Evolutionary conservation across 2,329 filamentous ascomycete species (phyloP).

Genomic region (Penicillium crustosum): DNA sequence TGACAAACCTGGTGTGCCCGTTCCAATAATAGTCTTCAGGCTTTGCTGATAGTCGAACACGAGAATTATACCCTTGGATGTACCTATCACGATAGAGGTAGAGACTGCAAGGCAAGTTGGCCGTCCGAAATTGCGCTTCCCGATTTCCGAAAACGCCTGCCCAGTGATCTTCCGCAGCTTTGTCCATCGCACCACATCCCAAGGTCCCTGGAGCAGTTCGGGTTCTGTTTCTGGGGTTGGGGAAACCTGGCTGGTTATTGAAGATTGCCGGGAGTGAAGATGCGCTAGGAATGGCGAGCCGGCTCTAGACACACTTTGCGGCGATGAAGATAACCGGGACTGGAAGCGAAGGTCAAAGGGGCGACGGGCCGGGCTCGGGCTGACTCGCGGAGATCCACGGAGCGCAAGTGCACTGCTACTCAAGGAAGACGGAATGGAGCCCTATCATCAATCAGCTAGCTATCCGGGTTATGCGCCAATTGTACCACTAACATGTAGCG

Average conservation of each 20-base stretch:
- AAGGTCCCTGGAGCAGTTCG: conserved; percentile 75
- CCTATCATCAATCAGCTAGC: conserved; percentile 46
- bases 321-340: conserved; percentile 71
- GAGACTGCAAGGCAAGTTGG: conserved; percentile 89
- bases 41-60: conserved; percentile 98
- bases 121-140: conserved; percentile 86
- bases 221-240: conserved; percentile 61
- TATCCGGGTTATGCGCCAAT: conserved; percentile 56
- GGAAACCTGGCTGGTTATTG: conserved; percentile 69
- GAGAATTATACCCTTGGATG: conserved; percentile 88
- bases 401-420: conserved; percentile 72
- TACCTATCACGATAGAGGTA: conserved; percentile 84
- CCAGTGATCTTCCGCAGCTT: conserved; percentile 84
- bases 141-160: conserved; percentile 88
- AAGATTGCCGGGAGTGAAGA: conserved; percentile 78
- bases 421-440: conserved; percentile 60
- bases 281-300: conserved; percentile 75
- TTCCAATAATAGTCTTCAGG: conserved; percentile 88
- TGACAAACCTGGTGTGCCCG: conserved; percentile 77
- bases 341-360: conserved; percentile 96
- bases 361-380: conserved; percentile 78
- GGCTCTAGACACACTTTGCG: conserved; percentile 62
- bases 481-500: conserved; percentile 65
- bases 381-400: conserved; percentile 66
- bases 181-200: conserved; percentile 97